Conservation (phyloP, 371 early-diverging fungal genomes). For the Circinella minor region DNA sequence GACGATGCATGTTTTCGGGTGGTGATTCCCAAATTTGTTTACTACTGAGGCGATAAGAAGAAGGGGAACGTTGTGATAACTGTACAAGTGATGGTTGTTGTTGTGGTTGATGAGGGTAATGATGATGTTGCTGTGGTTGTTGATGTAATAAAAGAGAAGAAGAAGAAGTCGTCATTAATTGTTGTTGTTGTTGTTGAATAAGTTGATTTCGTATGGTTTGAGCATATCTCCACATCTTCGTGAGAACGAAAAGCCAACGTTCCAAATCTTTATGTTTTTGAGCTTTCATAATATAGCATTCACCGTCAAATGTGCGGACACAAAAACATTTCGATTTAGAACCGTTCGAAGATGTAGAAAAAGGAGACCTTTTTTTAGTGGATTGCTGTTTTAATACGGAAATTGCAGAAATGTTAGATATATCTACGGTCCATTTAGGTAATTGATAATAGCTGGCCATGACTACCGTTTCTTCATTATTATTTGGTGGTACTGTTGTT, state of each 20-base stretch:
- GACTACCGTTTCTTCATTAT: conserved; percentile 5
- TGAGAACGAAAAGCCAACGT: conserved; percentile 57
- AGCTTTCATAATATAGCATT: conserved; percentile 44
- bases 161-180: conserved; percentile 7
- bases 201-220: conserved; percentile 33
- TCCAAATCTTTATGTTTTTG: conserved; percentile 55
- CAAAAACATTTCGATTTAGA: conserved; percentile 47
- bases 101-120: not conserved
- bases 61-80: not conserved
- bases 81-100: not conserved
- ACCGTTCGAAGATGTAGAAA: conserved; percentile 4
- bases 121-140: conserved; percentile 18
- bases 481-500: conserved; percentile 3
- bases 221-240: conserved; percentile 53
- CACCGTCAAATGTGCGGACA: conserved; percentile 40
- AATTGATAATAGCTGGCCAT: conserved; percentile 49
- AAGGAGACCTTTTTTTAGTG: conserved; percentile 25
- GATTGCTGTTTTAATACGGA: conserved; percentile 39
- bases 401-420: conserved; percentile 43
- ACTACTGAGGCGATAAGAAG: conserved; percentile 15
- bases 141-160: too few species aligned
- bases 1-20: conserved; percentile 4
- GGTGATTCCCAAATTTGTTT: not conserved
- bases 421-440: conserved; percentile 50
- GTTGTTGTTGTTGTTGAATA: conserved; percentile 17